A percentile compares a stretch with the other conserved stretches of the same genome.
phyloP scores from a whole-genome alignment of 1,284 basidiomycete genomes.

The Fomes fomentarius region DNA sequence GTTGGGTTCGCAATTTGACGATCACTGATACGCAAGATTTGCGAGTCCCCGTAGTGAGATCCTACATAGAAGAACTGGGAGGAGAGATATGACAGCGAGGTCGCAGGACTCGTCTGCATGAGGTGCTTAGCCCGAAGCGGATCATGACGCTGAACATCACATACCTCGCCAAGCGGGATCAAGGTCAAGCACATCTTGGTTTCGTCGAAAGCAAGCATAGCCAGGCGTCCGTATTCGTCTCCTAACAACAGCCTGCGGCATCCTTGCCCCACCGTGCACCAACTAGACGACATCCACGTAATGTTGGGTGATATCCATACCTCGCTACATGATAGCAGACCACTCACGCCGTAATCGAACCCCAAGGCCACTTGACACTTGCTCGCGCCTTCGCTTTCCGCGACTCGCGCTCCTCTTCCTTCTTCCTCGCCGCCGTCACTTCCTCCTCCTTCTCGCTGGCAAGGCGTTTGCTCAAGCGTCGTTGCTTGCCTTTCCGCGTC shows the following conservation, averaged over 20 bases:
- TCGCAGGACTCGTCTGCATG: too few species aligned
- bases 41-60: slow-evolving; percentile 84
- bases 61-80: slow-evolving; percentile 79
- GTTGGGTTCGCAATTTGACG: slow-evolving; percentile 46
- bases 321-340: background rate
- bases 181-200: slow-evolving; percentile 55
- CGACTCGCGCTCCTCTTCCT: slow-evolving; percentile 56
- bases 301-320: too few species aligned
- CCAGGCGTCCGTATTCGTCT: slow-evolving; percentile 78
- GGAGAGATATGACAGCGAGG: slow-evolving; percentile 77
- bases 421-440: slow-evolving; percentile 49
- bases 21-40: slow-evolving; percentile 65
- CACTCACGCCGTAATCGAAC: slow-evolving; percentile 62
- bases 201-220: slow-evolving; percentile 64
- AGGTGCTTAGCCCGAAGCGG: slow-evolving; percentile 56
- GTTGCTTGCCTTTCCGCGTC: slow-evolving; percentile 56
- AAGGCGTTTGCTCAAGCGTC: slow-evolving; percentile 52
- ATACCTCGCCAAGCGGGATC: slow-evolving; percentile 75
- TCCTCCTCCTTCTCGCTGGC: slow-evolving; percentile 45
- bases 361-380: slow-evolving; percentile 73
- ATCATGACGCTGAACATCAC: slow-evolving; percentile 16
- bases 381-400: slow-evolving; percentile 56
- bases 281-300: slow-evolving; percentile 39
- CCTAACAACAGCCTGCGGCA: slow-evolving; percentile 66
- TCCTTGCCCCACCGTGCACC: slow-evolving; percentile 49